Percentiles rank a stretch among this genome's conserved stretches.
These are phyloP conservation scores for Xylariaceae sp. DNA, from an alignment of 2,329 filamentous ascomycete species.

Conservation along the genomic window DNA sequence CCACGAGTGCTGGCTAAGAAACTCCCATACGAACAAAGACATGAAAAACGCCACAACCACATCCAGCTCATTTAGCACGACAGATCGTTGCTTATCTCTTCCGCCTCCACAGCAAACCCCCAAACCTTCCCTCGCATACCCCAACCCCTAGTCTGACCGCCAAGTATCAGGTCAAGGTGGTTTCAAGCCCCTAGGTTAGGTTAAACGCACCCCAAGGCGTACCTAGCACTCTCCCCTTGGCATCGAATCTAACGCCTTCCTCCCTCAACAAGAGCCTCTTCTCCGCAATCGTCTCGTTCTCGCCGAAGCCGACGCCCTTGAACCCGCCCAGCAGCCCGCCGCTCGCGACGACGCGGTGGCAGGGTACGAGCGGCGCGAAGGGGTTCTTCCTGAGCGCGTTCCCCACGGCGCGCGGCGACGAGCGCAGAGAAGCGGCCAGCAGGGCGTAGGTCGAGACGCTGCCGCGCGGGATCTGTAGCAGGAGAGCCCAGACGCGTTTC, in stretches of 20 bases:
- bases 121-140: no score
- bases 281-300: conserved; percentile 57
- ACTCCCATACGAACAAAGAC: no score
- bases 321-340: conserved; percentile 68
- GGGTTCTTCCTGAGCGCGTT: conserved; percentile 63
- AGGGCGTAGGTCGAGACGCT: conserved; percentile 73
- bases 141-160: no score
- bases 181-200: not conserved
- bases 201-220: conserved; percentile 44
- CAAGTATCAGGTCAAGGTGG: no score
- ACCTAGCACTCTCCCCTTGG: conserved; percentile 53
- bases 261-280: conserved; percentile 56
- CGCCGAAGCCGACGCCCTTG: conserved; percentile 61
- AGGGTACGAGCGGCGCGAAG: conserved; percentile 70
- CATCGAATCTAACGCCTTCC: conserved; percentile 62
- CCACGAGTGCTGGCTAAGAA: no score
- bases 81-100: no score
- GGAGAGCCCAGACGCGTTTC: conserved; percentile 61
- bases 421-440: conserved; percentile 49
- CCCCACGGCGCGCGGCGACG: conserved; percentile 36
- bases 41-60: no score
- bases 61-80: no score
- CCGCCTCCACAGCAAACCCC: no score
- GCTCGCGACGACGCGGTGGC: conserved; percentile 72
- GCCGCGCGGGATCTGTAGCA: conserved; percentile 72